Base-by-base conservation (phyloP, 1,284 basidiomycete species). In the Irpex sp. region DNA sequence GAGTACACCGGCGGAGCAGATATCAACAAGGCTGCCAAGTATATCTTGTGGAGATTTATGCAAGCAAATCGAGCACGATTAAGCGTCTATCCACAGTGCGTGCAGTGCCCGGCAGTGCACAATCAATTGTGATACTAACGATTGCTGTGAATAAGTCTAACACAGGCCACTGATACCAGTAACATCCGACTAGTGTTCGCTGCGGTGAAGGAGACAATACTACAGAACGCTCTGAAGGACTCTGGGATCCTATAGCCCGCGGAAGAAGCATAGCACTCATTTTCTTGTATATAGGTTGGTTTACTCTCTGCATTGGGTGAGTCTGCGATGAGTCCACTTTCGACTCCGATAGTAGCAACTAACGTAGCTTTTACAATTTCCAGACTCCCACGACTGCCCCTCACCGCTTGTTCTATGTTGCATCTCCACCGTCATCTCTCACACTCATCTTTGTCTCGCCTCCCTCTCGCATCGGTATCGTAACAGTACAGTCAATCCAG, bases 11-110 rank as follows among this genome's bases (percentile, higher is more conserved):
- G 94, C 44, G 96, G 96, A 0, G 77, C 90, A 6, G 96, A 98
- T 72, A 93, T 98, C 75, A 97, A 97, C 82, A 98, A 98, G 77
- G 97, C 95, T 2, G 95, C 96, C 3, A 98, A 98, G 74, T 99
- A 97, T 73, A 97, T 98, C 65, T 79, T 99, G 21, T 98, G 96
- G 97, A 82, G 94, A 68, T 98, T 98, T 70, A 97, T 96, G 80
- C 94, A 97, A 76, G 92, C 93, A 54, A 99, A 99, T 73, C 81
- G 95, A 34, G 94, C 94, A 38, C 79, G 91, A 61, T 75, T 97
- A 65, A 93, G 90, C 64, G 91, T 97, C 11, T 97, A 97, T 76
- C 94, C 95, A 1, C 95, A 97, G 94, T 95, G 72, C 66, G 92
- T 86, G 21, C 37, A 48, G n/a, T 9, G 38, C 15, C 38, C 51